Evolutionary conservation across 257 asterid species (phyloP).

Genomic region (Solanum appendiculatum): DNA sequence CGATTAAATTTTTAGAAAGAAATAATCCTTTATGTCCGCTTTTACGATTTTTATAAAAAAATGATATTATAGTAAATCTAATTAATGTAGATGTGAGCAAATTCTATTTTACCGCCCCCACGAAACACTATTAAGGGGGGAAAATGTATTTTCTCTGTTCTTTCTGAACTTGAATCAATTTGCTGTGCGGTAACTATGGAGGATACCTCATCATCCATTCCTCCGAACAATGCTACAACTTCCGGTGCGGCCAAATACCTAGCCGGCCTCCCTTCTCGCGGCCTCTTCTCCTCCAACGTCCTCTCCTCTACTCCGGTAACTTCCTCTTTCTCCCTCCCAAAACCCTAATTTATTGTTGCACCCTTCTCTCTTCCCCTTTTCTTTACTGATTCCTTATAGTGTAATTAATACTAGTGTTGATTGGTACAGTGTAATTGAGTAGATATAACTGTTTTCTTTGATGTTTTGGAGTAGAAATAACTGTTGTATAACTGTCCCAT

Average conservation of each 20-base stretch:
- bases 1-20: background rate
- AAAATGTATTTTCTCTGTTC: background rate
- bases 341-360: background rate
- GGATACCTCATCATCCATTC: background rate
- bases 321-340: background rate
- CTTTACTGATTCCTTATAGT: background rate
- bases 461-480: background rate
- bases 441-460: background rate
- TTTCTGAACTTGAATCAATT: background rate
- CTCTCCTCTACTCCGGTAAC: constrained; percentile 49
- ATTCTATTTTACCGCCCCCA: background rate
- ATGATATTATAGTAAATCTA: background rate
- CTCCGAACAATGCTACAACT: background rate
- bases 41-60: background rate
- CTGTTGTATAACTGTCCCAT: background rate
- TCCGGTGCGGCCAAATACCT: constrained; percentile 33
- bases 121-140: background rate
- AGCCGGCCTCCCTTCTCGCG: constrained; percentile 62
- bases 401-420: background rate
- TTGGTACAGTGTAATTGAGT: background rate
- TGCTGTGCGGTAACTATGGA: background rate
- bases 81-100: background rate
- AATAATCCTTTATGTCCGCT: background rate
- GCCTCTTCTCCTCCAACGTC: constrained; percentile 56
- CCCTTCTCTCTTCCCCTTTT: background rate